Evolutionary conservation across 768 basidiomycete species (phyloP), one percentile per base, ranked within the genome.

Genomic region (Gloeopeniophorella convolvens): DNA sequence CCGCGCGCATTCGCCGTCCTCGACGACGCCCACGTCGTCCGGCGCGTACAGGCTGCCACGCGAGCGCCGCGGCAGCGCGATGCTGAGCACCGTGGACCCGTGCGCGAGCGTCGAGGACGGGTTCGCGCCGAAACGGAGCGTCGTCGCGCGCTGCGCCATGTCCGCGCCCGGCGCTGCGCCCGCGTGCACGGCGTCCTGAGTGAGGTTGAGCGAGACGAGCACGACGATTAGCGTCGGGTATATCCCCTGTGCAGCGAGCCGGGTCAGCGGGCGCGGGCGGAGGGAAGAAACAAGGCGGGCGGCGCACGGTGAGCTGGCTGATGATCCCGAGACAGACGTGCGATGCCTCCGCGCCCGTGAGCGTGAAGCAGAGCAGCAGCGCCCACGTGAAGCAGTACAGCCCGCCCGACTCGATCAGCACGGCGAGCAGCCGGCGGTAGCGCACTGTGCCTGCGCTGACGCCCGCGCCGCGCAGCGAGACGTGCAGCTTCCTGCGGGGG

Each of bases 161-260:
- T n/a, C n/a, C n/a, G n/a, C n/a, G n/a, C n/a, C n/a, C n/a, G n/a
- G n/a, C n/a, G n/a, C n/a, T n/a, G n/a, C n/a, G n/a, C n/a, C n/a
- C n/a, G n/a, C n/a, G n/a, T n/a, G n/a, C n/a, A n/a, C n/a, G n/a
- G n/a, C n/a, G 16, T 53, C 46, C 18, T 41, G 55, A 20, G 41
- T 55, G 10, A 36, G 6, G 44, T 68, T 60, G 26, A 58, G 48
- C 15, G 60, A 55, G 44, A 62, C 63, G 26, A 68, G 66, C 30
- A 60, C 60, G 34, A 55, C 52, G 35, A 55, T 55, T 2, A 55
- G 35, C 1, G 54, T 55, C 4, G 50, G 54, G 36, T 55, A 52
- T 52, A 55, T 52, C 5, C 54, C 50, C 50, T 55, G 11, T 2
- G 1, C n/a, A 35, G 32, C 35, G 8, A 41, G 27, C 28, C n/a